Evolutionary conservation across 805 yeast genomes (phyloP), one percentile per base, ranked within the genome.

Genomic region (Kluyveromyces siamensis): DNA sequence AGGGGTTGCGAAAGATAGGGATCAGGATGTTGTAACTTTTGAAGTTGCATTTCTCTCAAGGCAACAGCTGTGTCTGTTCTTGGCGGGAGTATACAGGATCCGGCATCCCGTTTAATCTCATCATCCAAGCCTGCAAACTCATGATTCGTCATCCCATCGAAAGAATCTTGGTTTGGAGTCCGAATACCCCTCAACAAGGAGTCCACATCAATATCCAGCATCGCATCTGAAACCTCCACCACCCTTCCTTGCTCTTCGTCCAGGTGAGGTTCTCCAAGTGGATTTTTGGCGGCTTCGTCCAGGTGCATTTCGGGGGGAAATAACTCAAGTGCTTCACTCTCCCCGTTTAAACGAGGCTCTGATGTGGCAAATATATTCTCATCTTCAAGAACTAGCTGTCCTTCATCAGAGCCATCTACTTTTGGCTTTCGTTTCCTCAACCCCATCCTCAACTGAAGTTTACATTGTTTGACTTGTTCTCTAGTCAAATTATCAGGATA

Each of bases 401-500:
- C 35, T 3, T 11, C 14, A 30, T 13, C 35, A 30, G 11, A 11
- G 3, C 35, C 35, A 30, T 7, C 14, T 13, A 10, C 5, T 7
- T 13, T 30, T 5, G 60, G 64, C 17, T 61, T 59, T 41, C 51
- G 52, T 38, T 55, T 52, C 50, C 60, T 55, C 54, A 67, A 44
- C 45, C 62, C 59, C 17, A 58, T 53, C 40, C 56, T 55, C 13
- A 58, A 50, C 42, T 48, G 51, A 17, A 48, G 52, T 44, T 55
- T 56, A 41, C 40, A 66, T 46, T 17, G 52, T 44, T 36, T 53
- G 66, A 58, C 27, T 70, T 66, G 45, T 21, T 49, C 49, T 37
- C 49, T 50, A 17, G 63, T 49, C 60, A 62, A 60, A 18, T 55
- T 59, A 30, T 79, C 80, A 10, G 69, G 69, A 80, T 89, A 86